phyloP scores from a whole-genome alignment of 208 protist species.

The Paratrypanosoma confusum region DNA sequence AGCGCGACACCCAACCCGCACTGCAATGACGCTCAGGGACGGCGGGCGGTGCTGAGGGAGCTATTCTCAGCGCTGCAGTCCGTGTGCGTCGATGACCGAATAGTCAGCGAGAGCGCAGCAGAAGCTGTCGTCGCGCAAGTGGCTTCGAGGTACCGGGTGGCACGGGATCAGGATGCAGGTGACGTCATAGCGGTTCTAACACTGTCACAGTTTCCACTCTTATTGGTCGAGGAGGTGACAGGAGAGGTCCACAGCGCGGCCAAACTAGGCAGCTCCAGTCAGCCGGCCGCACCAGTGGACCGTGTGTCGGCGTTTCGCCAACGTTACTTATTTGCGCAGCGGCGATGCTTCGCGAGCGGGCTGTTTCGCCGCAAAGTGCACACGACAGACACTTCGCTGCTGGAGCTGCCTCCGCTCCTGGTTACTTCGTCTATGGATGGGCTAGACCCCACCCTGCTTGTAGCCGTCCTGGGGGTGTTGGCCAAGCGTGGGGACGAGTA shows the following conservation, averaged over 20 bases:
- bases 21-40: constrained; percentile 21
- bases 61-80: constrained; percentile 59
- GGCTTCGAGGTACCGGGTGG: constrained; percentile 26
- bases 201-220: constrained; percentile 29
- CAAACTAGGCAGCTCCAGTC: constrained; percentile 2
- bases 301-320: constrained; percentile 54
- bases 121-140: constrained; percentile 37
- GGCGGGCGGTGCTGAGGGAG: constrained; percentile 43
- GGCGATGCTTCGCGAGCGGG: constrained; percentile 68
- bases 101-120: constrained; percentile 54
- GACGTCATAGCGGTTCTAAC: constrained; percentile 27
- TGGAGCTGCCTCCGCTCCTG: constrained; percentile 31
- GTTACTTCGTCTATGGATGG: constrained; percentile 70
- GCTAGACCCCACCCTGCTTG: constrained; percentile 24
- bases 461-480: constrained; percentile 76
- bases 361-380: constrained; percentile 52
- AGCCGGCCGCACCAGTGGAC: constrained; percentile 8
- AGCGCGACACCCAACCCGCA: no score
- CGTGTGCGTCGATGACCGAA: constrained; percentile 32
- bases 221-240: constrained; percentile 55
- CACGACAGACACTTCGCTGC: constrained; percentile 24
- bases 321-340: constrained; percentile 64
- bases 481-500: constrained; percentile 24
- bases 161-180: constrained; percentile 14
- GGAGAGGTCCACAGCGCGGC: constrained; percentile 38